Percentiles rank a stretch among this genome's conserved stretches.
These are phyloP conservation scores for Hydnomerulius pinastri DNA, from an alignment of 768 basidiomycete species.

Conservation along the genomic window DNA sequence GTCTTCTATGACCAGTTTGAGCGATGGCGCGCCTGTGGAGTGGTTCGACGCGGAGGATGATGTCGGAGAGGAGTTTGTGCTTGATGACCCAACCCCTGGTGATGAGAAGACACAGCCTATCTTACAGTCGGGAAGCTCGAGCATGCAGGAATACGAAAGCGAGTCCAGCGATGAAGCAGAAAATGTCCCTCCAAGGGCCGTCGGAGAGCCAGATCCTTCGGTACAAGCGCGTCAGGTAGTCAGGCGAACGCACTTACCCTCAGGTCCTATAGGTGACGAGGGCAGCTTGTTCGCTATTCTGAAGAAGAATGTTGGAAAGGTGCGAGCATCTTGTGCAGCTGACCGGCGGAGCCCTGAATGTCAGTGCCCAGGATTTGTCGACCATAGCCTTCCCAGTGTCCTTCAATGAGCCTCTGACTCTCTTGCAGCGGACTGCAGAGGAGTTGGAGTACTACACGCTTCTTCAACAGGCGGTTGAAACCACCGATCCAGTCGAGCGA, in stretches of 20 bases:
- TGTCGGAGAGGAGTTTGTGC: slow-evolving; percentile 56
- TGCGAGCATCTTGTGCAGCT: slow-evolving; percentile 27
- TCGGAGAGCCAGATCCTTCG: slow-evolving; percentile 7
- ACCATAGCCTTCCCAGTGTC: slow-evolving; percentile 84
- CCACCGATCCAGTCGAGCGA: slow-evolving; percentile 61
- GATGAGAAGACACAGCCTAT: slow-evolving; percentile 43
- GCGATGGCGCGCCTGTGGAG: slow-evolving; percentile 52
- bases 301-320: slow-evolving; percentile 90
- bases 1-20: slow-evolving; percentile 50
- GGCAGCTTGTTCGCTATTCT: slow-evolving; percentile 80
- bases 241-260: slow-evolving; percentile 61
- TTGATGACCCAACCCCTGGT: slow-evolving; percentile 46
- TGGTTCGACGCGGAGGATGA: slow-evolving; percentile 78
- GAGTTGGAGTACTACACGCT: slow-evolving; percentile 79
- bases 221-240: slow-evolving; percentile 32
- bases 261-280: slow-evolving; percentile 66
- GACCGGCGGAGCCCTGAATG: not conserved
- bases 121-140: slow-evolving; percentile 44
- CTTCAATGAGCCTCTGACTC: slow-evolving; percentile 86
- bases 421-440: slow-evolving; percentile 81
- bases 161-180: slow-evolving; percentile 52
- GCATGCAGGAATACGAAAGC: slow-evolving; percentile 39
- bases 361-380: slow-evolving; percentile 63
- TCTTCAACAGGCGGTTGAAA: slow-evolving; percentile 61
- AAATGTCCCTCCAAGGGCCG: not conserved